These are phyloP conservation scores for Tetradesmus lagerheimii DNA, from an alignment of 139 green algal species.

Conservation along the genomic window DNA sequence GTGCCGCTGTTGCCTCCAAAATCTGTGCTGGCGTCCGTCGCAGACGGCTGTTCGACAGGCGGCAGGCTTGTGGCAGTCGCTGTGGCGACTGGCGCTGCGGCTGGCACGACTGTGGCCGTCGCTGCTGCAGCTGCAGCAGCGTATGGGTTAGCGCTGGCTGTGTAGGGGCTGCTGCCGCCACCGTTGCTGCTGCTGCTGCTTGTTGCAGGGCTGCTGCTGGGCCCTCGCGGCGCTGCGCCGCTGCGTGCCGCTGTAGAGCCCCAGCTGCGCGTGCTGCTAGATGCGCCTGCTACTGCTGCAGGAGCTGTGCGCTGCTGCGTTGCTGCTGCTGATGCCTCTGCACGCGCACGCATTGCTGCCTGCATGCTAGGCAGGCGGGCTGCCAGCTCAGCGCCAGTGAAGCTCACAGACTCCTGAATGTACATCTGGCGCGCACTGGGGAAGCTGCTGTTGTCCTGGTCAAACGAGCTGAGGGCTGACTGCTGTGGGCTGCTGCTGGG, in stretches of 20 bases:
- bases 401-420: conserved; percentile 42
- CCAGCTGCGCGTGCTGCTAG: background rate
- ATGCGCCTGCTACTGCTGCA: background rate
- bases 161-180: background rate
- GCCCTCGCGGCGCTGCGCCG: background rate
- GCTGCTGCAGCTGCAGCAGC: conserved; percentile 6
- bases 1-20: conserved; percentile 3
- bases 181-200: background rate
- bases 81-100: background rate
- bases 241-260: background rate
- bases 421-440: conserved; percentile 29
- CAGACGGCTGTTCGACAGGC: background rate
- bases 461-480: background rate
- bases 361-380: conserved; percentile 42
- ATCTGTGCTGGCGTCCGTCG: background rate
- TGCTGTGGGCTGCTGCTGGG: conserved; percentile 9
- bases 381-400: conserved; percentile 39
- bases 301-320: background rate
- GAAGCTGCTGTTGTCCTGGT: background rate
- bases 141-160: background rate
- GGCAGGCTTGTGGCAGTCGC: background rate
- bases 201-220: background rate
- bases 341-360: conserved; percentile 17
- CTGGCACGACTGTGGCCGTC: background rate
- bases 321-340: background rate